Conservation (phyloP, 83 land plant species). For the Thuja plicata region DNA sequence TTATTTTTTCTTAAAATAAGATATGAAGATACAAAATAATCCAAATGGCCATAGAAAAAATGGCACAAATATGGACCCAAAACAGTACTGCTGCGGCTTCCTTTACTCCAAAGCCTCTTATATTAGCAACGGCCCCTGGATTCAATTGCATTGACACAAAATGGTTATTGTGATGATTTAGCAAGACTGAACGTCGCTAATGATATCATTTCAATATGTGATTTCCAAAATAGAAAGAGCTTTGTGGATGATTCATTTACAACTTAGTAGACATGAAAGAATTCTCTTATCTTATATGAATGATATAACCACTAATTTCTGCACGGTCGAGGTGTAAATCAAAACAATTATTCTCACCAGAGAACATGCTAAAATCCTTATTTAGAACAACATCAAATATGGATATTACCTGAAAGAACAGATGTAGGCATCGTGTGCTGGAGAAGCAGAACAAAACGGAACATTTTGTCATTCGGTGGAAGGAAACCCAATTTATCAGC, state of each 20-base stretch:
- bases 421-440: constrained; percentile 95
- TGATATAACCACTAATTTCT: background rate
- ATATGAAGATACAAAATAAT: constrained; percentile 65
- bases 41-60: constrained; percentile 91
- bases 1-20: constrained; percentile 34
- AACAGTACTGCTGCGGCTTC: constrained; percentile 90
- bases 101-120: constrained; percentile 81
- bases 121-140: constrained; percentile 84
- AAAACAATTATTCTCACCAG: background rate
- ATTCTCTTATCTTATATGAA: background rate
- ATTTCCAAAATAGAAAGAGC: background rate
- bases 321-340: background rate
- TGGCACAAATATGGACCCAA: constrained; percentile 89
- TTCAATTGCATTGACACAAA: background rate
- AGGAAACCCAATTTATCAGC: constrained; percentile 85
- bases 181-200: background rate
- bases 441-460: constrained; percentile 80
- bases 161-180: background rate
- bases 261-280: background rate
- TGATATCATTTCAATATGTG: background rate
- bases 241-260: background rate
- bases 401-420: constrained; percentile 62
- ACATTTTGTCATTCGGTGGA: constrained; percentile 82
- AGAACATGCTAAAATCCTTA: background rate
- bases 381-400: background rate